Conservation (phyloP, 2,329 filamentous ascomycete genomes). For the Aspergillus sp. region DNA sequence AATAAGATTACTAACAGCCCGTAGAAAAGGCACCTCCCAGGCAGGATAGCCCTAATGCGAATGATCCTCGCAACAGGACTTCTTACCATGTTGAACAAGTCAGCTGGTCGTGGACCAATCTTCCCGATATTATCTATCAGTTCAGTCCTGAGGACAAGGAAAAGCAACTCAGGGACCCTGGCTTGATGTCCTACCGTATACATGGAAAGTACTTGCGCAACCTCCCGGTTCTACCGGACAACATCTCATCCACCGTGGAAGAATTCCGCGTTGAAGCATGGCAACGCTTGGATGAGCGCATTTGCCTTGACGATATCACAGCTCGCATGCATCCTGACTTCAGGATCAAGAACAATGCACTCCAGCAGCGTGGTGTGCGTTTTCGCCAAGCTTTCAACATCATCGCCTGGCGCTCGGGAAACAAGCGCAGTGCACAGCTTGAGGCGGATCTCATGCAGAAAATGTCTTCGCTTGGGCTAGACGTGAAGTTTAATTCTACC, state of each 20-base stretch:
- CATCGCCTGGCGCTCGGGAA: slow-evolving; percentile 28
- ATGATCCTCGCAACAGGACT: slow-evolving; percentile 15
- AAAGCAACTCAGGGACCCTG: neutral
- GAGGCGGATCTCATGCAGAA: slow-evolving; percentile 4
- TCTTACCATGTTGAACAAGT: slow-evolving; percentile 14
- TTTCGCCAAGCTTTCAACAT: slow-evolving; percentile 28
- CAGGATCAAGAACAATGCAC: slow-evolving; percentile 21
- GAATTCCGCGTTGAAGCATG: slow-evolving; percentile 34
- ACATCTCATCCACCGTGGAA: slow-evolving; percentile 31
- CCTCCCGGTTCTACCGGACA: slow-evolving; percentile 28
- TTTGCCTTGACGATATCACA: slow-evolving; percentile 27
- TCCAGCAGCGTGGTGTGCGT: slow-evolving; percentile 28
- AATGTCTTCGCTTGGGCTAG: slow-evolving; percentile 11
- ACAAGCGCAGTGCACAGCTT: slow-evolving; percentile 19
- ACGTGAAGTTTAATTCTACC: slow-evolving; percentile 18
- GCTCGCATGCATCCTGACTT: slow-evolving; percentile 27
- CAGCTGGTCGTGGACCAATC: slow-evolving; percentile 21
- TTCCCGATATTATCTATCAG: slow-evolving; percentile 26
- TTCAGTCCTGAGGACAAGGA: slow-evolving; percentile 12
- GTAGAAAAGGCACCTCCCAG: slow-evolving; percentile 6
- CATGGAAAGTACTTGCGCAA: slow-evolving; percentile 16
- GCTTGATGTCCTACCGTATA: slow-evolving; percentile 9
- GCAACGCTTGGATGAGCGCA: slow-evolving; percentile 29
- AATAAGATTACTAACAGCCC: neutral
- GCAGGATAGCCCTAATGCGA: slow-evolving; percentile 13